Evolutionary conservation across 2,329 filamentous ascomycete species (phyloP), one percentile per base, ranked within the genome.

Genomic region (Xylariaceae sp.): DNA sequence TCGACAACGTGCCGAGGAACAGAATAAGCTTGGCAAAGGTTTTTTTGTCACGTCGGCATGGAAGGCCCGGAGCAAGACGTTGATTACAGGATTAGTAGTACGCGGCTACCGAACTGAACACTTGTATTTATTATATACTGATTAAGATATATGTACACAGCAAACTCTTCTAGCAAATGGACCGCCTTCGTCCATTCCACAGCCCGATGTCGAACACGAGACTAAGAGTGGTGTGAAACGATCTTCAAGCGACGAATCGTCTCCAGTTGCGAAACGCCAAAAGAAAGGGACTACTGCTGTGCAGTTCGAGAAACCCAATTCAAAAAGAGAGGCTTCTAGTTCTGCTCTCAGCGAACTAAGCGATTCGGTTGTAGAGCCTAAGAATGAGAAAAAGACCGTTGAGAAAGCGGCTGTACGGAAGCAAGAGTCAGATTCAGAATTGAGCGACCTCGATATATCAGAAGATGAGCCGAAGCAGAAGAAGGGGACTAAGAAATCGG

Each of bases 1-100:
- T 49, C 82, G 84, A 50, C 77, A 79, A 54, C 72, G 71, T 37
- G 78, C 76, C 2, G 81, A 84, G 54, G 69, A 78, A 24, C 69
- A 78, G 36, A 69, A 82, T 1, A 69, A 66, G 1, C 73, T 86
- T 1, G 74, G 78, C 0, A 68, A 76, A 1, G 80, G 76, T 0
- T 84, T 85, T 57, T 78, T 86, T 43, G 71, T 72, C 11, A 58
- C 65, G 2, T 69, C 59, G 0, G 69, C 77, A 13, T 87, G 84
- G 84, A 86, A 86, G 66, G 67, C 71, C 4, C 78, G 74, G 59
- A 86, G 82, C 67, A 86, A 86, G 63, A 65, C 68, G 1, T 62
- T 85, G n/a, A 84, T 87, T 58, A 79, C 79, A 46, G 70, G 72
- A 15, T 72, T 75, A 41, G 77, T 80, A n/a, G 84, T 86, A 74